Base-by-base conservation (phyloP, 176 grass and related monocot genomes). In the Paspalum vaginatum region DNA sequence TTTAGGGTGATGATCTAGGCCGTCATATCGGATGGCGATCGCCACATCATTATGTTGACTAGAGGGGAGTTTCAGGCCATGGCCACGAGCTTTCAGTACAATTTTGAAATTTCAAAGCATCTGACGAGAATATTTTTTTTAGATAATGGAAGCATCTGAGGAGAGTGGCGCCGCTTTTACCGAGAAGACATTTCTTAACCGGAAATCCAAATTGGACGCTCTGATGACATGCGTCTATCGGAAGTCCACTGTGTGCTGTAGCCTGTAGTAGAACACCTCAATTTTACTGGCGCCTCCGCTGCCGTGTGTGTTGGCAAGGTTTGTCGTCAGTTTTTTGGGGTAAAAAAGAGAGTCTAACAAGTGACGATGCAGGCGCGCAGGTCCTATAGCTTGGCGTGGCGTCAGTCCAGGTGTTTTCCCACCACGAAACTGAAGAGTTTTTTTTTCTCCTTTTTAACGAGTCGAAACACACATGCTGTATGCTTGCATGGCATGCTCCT, bases 1-100 rank as follows among this genome's bases (percentile, higher is more conserved):
- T 14, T 8, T 69, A 46, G 16, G 22, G 54, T 39, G 17, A 72
- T 74, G 58, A 66, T 58, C 24, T 80, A 74, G 41, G 67, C 22
- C 65, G 76, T 73, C 59, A 65, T 17, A 2, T 65, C 58, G 0
- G 76, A 79, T 85, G 18, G 84, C 14, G 58, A 85, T 56, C 47
- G 24, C 50, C 69, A 15, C 47, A 57, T 32, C 47, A 66, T n/a
- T n/a, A n/a, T n/a, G n/a, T 72, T 62, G 59, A 85, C 48, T 39
- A 63, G 20, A 54, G 11, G 59, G 11, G 59, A 48, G 49, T 55
- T 74, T 80, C 18, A 66, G 49, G 49, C 74, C 68, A 8, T 25
- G 20, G 76, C 17, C 57, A 18, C 49, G 48, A 69, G 65, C 64
- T 57, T 65, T 25, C 22, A 38, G 57, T 24, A 13, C 24, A 64